phyloP scores from a whole-genome alignment of 2,329 filamentous ascomycete genomes.

The Thelonectria blattea region DNA sequence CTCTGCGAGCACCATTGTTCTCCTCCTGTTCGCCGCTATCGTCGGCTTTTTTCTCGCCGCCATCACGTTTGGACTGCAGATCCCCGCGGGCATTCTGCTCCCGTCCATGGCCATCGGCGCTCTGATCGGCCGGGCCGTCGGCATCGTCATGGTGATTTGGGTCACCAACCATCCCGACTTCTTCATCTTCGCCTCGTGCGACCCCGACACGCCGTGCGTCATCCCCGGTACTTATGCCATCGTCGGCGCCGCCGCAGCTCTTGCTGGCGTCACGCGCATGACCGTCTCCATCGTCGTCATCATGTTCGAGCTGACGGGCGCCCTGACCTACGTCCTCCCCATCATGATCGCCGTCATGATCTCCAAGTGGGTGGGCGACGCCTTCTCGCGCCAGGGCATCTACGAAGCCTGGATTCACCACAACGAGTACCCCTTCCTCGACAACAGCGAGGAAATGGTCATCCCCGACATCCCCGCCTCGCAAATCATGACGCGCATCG shows the following conservation, averaged over 20 bases:
- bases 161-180: conserved; percentile 79
- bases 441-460: conserved; percentile 82
- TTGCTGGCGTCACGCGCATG: conserved; percentile 93
- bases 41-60: conserved; percentile 85
- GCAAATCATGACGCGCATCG: conserved; percentile 89
- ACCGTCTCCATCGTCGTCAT: conserved; percentile 99
- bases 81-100: conserved; percentile 93
- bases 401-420: conserved; percentile 98
- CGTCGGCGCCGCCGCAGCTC: conserved; percentile 91
- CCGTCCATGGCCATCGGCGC: conserved; percentile 97
- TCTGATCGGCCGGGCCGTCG: conserved; percentile 85
- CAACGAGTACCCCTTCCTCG: conserved; percentile 93
- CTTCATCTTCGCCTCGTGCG: conserved; percentile 79
- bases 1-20: conserved; percentile 79
- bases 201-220: conserved; percentile 85
- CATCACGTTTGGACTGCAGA: conserved; percentile 90
- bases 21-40: conserved; percentile 81
- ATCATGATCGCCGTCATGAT: conserved; percentile 99
- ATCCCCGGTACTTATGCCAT: conserved; percentile 97
- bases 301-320: conserved; percentile 98
- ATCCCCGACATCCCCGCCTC: conserved; percentile 86
- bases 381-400: conserved; percentile 89
- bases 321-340: conserved; percentile 92
- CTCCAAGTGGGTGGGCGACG: conserved; percentile 97
- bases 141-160: conserved; percentile 88